A percentile compares a stretch with the other conserved stretches of the same genome.
phyloP scores from a whole-genome alignment of 2,329 filamentous ascomycete genomes.

The Bipolaris victoriae region DNA sequence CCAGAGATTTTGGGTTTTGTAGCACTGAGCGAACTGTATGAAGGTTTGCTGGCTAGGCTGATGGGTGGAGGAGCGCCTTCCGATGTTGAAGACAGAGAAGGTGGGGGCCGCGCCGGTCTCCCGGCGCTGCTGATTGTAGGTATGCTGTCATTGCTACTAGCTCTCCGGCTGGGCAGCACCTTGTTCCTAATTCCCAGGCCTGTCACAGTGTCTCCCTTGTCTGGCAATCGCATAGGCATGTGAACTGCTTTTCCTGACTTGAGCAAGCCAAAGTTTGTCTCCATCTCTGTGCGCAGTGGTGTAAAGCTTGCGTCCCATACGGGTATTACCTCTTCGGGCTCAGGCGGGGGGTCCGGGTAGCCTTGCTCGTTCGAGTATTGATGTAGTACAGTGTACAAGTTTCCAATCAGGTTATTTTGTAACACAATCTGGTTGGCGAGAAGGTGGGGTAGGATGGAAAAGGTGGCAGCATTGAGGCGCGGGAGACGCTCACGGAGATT shows the following conservation, averaged over 20 bases:
- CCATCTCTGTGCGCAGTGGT: conserved; percentile 69
- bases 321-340: conserved; percentile 72
- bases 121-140: conserved; percentile 31
- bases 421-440: conserved; percentile 74
- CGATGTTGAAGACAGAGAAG: conserved; percentile 31
- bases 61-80: conserved; percentile 41
- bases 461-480: conserved; percentile 71
- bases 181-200: conserved; percentile 56
- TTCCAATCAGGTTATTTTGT: conserved; percentile 76
- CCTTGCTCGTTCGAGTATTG: conserved; percentile 72
- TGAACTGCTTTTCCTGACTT: conserved; percentile 70
- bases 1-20: conserved; percentile 42
- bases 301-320: conserved; percentile 69
- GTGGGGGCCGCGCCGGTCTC: conserved; percentile 35
- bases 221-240: conserved; percentile 59
- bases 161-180: conserved; percentile 41
- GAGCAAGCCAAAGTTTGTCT: conserved; percentile 66
- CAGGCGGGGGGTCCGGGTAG: conserved; percentile 74
- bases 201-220: conserved; percentile 54
- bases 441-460: conserved; percentile 75
- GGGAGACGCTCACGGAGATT: conserved; percentile 75
- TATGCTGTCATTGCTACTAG: conserved; percentile 46
- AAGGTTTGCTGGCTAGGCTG: conserved; percentile 45
- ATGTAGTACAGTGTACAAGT: conserved; percentile 79
- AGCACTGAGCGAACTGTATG: conserved; percentile 41